Percentiles rank a stretch among this genome's conserved stretches.
Evolutionary conservation across 1,139 yeast genomes (phyloP).

Genomic region (Suhomyces maxii): DNA sequence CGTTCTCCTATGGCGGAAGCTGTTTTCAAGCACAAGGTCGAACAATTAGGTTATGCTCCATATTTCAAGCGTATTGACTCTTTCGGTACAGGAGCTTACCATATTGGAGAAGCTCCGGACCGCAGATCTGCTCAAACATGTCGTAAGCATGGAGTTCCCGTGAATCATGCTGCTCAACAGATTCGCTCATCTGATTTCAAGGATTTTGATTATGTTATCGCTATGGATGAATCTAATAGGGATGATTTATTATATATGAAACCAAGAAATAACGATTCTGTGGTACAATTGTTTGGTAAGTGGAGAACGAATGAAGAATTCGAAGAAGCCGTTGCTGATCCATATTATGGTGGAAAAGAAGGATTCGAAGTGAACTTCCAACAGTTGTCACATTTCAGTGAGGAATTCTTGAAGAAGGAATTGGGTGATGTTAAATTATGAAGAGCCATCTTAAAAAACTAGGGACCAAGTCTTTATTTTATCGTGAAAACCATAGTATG

Average conservation of each 20-base stretch:
- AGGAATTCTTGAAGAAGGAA: slow-evolving; percentile 59
- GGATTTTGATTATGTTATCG: slow-evolving; percentile 77
- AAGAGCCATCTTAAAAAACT: background rate
- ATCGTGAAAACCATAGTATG: no score
- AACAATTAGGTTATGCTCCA: slow-evolving; percentile 42
- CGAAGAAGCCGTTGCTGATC: slow-evolving; percentile 72
- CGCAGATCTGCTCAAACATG: slow-evolving; percentile 70
- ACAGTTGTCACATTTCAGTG: slow-evolving; percentile 73
- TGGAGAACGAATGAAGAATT: slow-evolving; percentile 57
- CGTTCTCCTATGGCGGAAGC: slow-evolving; percentile 99
- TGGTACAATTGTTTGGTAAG: slow-evolving; percentile 70
- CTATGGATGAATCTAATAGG: slow-evolving; percentile 77
- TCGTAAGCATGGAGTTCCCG: slow-evolving; percentile 68
- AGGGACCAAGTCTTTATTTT: no score
- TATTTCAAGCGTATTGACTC: slow-evolving; percentile 66
- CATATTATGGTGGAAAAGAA: slow-evolving; percentile 83
- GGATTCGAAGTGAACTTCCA: slow-evolving; percentile 80
- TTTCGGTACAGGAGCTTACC: slow-evolving; percentile 87
- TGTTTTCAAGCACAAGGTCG: slow-evolving; percentile 68
- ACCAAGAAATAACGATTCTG: slow-evolving; percentile 55
- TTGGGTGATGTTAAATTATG: slow-evolving; percentile 20
- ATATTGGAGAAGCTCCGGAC: slow-evolving; percentile 81
- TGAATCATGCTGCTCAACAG: slow-evolving; percentile 75
- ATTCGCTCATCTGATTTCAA: slow-evolving; percentile 57
- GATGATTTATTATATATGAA: slow-evolving; percentile 57